phyloP scores from a whole-genome alignment of 1,284 basidiomycete species.

The Heliocybe sulcata region DNA sequence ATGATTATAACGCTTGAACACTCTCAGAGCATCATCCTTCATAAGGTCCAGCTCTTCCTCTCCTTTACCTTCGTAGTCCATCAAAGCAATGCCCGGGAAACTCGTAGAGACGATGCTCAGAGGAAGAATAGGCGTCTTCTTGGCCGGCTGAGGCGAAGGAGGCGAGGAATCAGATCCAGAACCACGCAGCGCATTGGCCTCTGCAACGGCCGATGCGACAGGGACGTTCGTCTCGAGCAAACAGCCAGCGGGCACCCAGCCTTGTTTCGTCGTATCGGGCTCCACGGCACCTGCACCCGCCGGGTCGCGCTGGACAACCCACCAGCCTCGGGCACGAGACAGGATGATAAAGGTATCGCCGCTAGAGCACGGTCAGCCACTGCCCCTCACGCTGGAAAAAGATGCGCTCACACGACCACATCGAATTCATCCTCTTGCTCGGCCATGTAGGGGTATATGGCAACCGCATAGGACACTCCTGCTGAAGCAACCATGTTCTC shows the following conservation, averaged over 20 bases:
- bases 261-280: constrained; percentile 68
- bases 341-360: constrained; percentile 92
- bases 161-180: constrained; percentile 35
- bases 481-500: constrained; percentile 47
- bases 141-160: constrained; percentile 19
- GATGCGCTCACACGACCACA: constrained; percentile 80
- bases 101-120: constrained; percentile 87
- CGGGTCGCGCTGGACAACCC: constrained; percentile 95
- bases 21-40: constrained; percentile 83
- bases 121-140: constrained; percentile 76
- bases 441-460: constrained; percentile 93
- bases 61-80: constrained; percentile 90
- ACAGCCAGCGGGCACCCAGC: constrained; percentile 91
- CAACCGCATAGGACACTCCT: constrained; percentile 84
- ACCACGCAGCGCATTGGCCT: constrained; percentile 53
- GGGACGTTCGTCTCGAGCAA: constrained; percentile 87
- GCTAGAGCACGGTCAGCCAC: constrained; percentile 25
- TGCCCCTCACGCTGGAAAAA: constrained; percentile 6
- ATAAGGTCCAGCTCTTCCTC: constrained; percentile 83
- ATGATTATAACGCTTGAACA: constrained; percentile 97
- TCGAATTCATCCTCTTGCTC: constrained; percentile 98
- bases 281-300: constrained; percentile 78
- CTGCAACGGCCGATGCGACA: constrained; percentile 69
- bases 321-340: constrained; percentile 95
- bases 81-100: constrained; percentile 89